Conservation (phyloP, 352 stramenopile genomes). For the Globisporangium okanoganense region DNA sequence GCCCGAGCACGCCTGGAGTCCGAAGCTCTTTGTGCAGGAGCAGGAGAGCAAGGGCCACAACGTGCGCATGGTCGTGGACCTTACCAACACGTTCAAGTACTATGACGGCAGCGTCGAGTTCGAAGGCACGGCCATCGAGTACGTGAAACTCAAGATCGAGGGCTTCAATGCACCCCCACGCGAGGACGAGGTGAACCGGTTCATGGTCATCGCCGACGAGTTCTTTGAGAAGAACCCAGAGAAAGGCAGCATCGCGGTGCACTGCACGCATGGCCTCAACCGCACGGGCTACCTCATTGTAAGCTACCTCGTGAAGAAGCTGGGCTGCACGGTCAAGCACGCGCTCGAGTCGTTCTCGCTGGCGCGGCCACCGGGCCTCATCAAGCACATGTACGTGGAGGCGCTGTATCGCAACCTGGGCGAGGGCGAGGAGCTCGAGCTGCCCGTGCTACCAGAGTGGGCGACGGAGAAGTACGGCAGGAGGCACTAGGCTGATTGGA, state of each 20-base stretch:
- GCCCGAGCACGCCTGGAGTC: conserved; percentile 51
- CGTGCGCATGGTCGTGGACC: conserved; percentile 70
- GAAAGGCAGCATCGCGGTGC: conserved; percentile 57
- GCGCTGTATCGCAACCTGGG: conserved; percentile 58
- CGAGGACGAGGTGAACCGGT: conserved; percentile 44
- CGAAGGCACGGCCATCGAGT: conserved; percentile 38
- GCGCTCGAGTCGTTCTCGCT: conserved; percentile 61
- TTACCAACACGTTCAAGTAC: conserved; percentile 86
- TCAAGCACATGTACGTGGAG: conserved; percentile 84
- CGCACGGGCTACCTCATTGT: conserved; percentile 75
- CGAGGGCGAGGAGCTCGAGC: conserved; percentile 27
- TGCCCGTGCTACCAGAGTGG: conserved; percentile 62
- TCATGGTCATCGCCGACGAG: conserved; percentile 60
- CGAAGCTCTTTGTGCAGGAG: conserved; percentile 42
- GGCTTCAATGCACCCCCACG: conserved; percentile 56
- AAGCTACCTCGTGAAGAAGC: conserved; percentile 60
- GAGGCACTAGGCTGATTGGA: conserved; percentile 11
- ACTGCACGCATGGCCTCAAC: conserved; percentile 82
- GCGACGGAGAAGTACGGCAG: conserved; percentile 62
- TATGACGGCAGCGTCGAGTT: conserved; percentile 65
- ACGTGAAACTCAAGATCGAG: conserved; percentile 78
- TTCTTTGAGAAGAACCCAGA: conserved; percentile 39
- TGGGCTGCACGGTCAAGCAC: conserved; percentile 42
- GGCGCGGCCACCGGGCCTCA: conserved; percentile 63
- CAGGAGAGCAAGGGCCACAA: conserved; percentile 33